Conservation (phyloP, 306 rosid species). For the Prunus mongolica region DNA sequence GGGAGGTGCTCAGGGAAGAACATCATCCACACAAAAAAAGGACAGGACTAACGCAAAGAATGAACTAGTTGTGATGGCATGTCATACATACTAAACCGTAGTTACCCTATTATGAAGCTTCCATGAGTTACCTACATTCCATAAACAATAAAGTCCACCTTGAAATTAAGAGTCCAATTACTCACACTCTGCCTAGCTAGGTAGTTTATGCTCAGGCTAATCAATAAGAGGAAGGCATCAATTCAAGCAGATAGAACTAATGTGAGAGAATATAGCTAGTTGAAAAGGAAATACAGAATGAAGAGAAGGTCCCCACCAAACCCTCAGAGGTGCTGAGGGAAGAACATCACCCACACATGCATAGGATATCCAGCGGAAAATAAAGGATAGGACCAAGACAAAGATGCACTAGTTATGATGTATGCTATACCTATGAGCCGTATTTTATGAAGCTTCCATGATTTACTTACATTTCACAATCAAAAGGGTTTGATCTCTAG, state of each 20-base stretch:
- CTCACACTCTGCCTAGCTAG: neutral
- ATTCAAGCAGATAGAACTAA: neutral
- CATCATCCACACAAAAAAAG: neutral
- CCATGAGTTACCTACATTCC: neutral
- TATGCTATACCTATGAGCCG: neutral
- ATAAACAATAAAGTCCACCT: neutral
- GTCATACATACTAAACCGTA: neutral
- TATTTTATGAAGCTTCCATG: neutral
- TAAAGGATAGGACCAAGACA: neutral
- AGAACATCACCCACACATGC: neutral
- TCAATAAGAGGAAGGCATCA: neutral
- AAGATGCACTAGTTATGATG: neutral
- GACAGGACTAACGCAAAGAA: neutral
- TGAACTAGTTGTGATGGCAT: neutral
- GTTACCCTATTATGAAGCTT: neutral
- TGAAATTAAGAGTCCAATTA: neutral
- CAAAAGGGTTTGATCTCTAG: neutral
- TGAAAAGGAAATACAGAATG: neutral
- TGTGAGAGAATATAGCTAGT: neutral
- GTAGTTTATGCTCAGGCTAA: neutral
- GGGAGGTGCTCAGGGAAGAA: neutral
- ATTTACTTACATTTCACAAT: neutral
- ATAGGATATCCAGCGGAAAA: slow-evolving; percentile 2
- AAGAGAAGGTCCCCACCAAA: neutral
- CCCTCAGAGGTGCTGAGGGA: neutral